Evolutionary conservation across 352 stramenopile genomes (phyloP).

Genomic region (Phytophthora kernoviae): DNA sequence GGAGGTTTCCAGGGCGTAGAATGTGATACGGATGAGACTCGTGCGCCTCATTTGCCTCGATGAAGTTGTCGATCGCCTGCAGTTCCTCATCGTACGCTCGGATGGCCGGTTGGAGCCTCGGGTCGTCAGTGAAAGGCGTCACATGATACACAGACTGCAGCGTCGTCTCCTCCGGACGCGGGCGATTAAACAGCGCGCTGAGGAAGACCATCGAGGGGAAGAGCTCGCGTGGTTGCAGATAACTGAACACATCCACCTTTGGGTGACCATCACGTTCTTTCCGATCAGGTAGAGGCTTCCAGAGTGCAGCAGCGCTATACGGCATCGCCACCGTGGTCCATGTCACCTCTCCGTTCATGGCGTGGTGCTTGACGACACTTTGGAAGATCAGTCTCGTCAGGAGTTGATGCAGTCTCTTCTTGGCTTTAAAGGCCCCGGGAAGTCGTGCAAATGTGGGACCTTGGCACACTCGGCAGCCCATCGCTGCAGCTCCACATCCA

Average conservation of each 20-base stretch:
- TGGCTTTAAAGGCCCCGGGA: slow-evolving; percentile 21
- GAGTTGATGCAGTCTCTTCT: slow-evolving; percentile 20
- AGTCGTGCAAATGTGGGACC: slow-evolving; percentile 39
- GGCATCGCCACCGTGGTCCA: slow-evolving; percentile 50
- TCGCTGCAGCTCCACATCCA: slow-evolving; percentile 43
- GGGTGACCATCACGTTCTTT: slow-evolving; percentile 30
- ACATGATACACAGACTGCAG: slow-evolving; percentile 30
- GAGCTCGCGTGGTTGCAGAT: slow-evolving; percentile 25
- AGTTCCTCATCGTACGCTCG: slow-evolving; percentile 28
- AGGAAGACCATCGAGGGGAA: slow-evolving; percentile 33
- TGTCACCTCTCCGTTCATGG: slow-evolving; percentile 54
- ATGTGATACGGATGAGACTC: slow-evolving; percentile 38
- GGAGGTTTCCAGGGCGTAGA: slow-evolving; percentile 33
- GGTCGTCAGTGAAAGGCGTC: slow-evolving; percentile 30
- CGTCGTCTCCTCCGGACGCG: slow-evolving; percentile 30
- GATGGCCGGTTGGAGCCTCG: slow-evolving; percentile 25
- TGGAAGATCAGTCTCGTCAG: slow-evolving; percentile 47
- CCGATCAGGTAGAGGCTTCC: slow-evolving; percentile 38
- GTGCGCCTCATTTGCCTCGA: slow-evolving; percentile 25
- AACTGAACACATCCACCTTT: slow-evolving; percentile 38
- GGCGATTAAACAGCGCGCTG: slow-evolving; percentile 38
- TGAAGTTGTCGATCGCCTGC: slow-evolving; percentile 31
- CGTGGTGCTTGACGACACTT: slow-evolving; percentile 50
- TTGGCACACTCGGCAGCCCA: slow-evolving; percentile 32
- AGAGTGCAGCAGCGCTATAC: slow-evolving; percentile 48